Evolutionary conservation across 805 yeast species (phyloP), one percentile per base, ranked within the genome.

Genomic region (Saturnispora zaruensis): DNA sequence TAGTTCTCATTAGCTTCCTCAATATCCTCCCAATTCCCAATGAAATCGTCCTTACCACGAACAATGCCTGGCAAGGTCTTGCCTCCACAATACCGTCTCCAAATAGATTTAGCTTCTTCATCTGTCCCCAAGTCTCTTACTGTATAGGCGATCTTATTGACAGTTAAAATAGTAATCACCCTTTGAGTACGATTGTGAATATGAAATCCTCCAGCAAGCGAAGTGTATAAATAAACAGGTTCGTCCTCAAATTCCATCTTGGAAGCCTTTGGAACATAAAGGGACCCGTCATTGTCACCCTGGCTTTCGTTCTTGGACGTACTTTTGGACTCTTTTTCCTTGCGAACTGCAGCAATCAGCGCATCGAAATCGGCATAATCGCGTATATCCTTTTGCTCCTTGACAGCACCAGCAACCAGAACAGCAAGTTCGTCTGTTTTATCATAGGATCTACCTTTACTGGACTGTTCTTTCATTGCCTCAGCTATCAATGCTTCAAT

Each of bases 1-100:
- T 82, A 84, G 46, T 81, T 84, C 64, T 89, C 96, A 63, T 87
- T 87, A 40, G 89, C 89, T 44, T 87, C 93, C 48, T 86, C 91
- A 50, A 89, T 77, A 57, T 84, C 95, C 60, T 82, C 79, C 83
- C 86, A 86, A 62, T 87, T 84, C 2, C 96, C 96, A 55, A 89
- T 81, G 51, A 80, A 76, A 56, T 83, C 90, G 58, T 86, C 93
- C 25, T 80, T 81, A 7, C 86, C 87, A 65, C 96, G 77, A 16
- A 89, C 89, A 16, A 89, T 76, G 32, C 90, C 96, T 2, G 97
- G 97, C 51, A 88, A 74, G 2, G 79, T 70, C 57, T 84, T 80
- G 3, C 95, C 96, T 26, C 72, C 72, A 16, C 85, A 72, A 59
- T 78, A 78, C 56, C 93, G 75, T 59, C 79, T 79, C 96, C 96